These are phyloP conservation scores for Colletotrichum chrysophilum DNA, from an alignment of 2,329 filamentous ascomycete species.

Conservation along the genomic window DNA sequence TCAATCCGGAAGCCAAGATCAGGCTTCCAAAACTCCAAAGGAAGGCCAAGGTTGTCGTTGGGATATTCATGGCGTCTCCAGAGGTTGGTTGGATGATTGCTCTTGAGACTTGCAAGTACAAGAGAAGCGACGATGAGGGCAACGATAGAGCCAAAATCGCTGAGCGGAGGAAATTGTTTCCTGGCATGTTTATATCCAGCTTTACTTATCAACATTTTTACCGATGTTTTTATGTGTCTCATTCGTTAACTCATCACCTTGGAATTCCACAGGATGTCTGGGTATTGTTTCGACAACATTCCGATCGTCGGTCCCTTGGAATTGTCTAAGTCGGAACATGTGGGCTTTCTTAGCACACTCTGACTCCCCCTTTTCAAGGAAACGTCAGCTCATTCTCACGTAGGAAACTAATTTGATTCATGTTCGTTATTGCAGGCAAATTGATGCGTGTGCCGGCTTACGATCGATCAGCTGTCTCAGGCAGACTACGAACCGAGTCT, in stretches of 20 bases:
- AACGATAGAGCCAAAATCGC: not conserved
- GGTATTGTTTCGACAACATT: not conserved
- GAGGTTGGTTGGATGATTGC: not conserved
- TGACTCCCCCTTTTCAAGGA: not conserved
- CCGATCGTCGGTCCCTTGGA: not conserved
- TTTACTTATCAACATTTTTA: not conserved
- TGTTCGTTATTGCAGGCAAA: not conserved
- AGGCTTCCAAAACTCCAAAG: not conserved
- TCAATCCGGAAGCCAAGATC: not conserved
- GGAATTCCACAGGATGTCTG: not conserved
- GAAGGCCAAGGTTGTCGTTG: not conserved
- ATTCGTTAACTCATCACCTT: not conserved
- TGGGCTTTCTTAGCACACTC: not conserved
- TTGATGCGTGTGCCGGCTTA: not conserved
- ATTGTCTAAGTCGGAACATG: not conserved
- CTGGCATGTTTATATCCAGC: not conserved
- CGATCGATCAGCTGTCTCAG: not conserved
- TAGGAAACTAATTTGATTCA: not conserved
- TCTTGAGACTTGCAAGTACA: not conserved
- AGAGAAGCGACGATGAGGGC: not conserved
- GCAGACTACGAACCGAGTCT: not conserved
- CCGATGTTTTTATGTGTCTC: not conserved
- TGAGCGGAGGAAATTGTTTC: not conserved
- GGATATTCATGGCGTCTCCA: not conserved
- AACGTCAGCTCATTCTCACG: not conserved